Base-by-base conservation (phyloP, 257 asterid genomes). In the Schizonepeta tenuifolia region DNA sequence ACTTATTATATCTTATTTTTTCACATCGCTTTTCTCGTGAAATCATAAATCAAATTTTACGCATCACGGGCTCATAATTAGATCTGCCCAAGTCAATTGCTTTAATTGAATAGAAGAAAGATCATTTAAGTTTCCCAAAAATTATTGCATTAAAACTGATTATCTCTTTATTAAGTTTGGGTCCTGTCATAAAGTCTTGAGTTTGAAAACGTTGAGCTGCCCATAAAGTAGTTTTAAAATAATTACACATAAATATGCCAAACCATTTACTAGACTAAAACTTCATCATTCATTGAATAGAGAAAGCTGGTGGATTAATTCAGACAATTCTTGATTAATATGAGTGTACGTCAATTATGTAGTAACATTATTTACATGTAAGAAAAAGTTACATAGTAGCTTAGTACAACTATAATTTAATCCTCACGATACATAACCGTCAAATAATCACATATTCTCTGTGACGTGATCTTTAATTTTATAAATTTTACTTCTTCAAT, bases 211-310 rank as follows among this genome's bases (percentile, higher is more conserved):
- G 35, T 41, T 21, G 67, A 50, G 66, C 31, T 67, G 69, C 65
- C 77, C 73, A 68, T 55, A 63, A 46, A 78, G 76, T 69, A 69
- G 70, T 56, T 74, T 54, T 59, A 67, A 66, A 35, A 66, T 72
- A 50, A 72, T 38, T 72, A 58, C 35, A 59, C 64, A 43, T 22
- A 20, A 70, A 14, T 21, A 73, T 13, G 61, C 41, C 60, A 65
- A 55, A 18, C 44, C 26, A 38, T 60, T 69, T 40, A 40, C 41
- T 35, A 18, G 11, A 56, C 62, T 53, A 59, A 36, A 46, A 22
- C 6, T 75, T 67, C 79, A 67, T 46, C 22, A 67, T 57, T 51
- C 26, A 51, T 51, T 51, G 49, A 20, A 11, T 5, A 50, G 24
- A 15, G 24, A 15, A 62, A 31, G 14, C 65, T 69, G 40, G 44